Evolutionary conservation across 192 early-diverging fungal genomes (phyloP), one percentile per base, ranked within the genome.

Genomic region (Backusella australiensis): DNA sequence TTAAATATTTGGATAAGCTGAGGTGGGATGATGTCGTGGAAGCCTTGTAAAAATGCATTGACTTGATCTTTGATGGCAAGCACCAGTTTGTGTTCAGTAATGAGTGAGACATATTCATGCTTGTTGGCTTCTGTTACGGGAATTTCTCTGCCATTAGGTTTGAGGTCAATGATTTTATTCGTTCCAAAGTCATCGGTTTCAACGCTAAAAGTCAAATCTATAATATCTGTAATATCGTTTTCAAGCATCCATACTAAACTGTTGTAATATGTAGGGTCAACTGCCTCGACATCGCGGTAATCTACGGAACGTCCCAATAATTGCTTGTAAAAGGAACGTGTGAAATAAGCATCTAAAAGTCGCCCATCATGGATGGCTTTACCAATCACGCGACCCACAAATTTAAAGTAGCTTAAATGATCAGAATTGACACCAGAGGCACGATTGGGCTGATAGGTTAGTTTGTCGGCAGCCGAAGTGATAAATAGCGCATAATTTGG

Each of bases 371-470:
- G 97, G 72, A 99, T 98, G 21, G 97, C 97, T 86, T 99, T 99
- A 74, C 96, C 97, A 75, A 99, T 98, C 66, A 99, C 93, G 72
- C 97, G 93, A 21, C 97, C 97, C 53, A 99, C 96, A 89, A 98
- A 99, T 84, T 94, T 94, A 86, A 98, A 98, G 86, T 95, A 99
- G 63, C 89, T 84, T 71, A 99, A 78, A 83, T 99, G 97, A 72
- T 98, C 97, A 1, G 94, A 91, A 78, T 99, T 99, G 72, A 92
- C 91, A 83, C 90, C 89, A 36, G 95, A 96, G 34, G 94, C 88
- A 38, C 94, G 92, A 81, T 99, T 99, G 65, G 97, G 97, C 84
- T 99, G 97, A 85, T 99, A 99, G 0, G 97, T 99, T 34, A 98
- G 90, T 69, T 94, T 93, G 80, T 98, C 97, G 1, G 93, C 91